Base-by-base conservation (phyloP, 768 basidiomycete species). In the Serendipita sp. region DNA sequence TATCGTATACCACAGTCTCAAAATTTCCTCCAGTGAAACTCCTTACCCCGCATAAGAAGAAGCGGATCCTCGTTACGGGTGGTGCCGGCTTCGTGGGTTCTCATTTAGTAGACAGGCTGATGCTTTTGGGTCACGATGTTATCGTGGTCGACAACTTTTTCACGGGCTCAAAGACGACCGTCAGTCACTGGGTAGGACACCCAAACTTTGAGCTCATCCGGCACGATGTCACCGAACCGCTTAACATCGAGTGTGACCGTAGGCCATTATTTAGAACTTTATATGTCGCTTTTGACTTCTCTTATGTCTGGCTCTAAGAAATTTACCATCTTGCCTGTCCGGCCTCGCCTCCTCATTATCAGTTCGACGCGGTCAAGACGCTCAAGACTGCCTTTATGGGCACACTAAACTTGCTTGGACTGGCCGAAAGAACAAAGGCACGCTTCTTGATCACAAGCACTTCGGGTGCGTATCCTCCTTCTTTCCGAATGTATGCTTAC, bases 31-130 rank as follows among this genome's bases (percentile, higher is more conserved):
- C 95, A 2, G 94, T 99, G 66, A 90, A 83, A 70, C 83, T 93
- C 56, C 83, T 99, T 54, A 75, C 90, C 8, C 83, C 88, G 23
- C 78, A 84, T 1, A 74, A 77, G 67, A 84, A 91, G 70, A 96
- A 95, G 76, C 88, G 95, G 66, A 78, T 98, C 70, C 83, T 99
- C 45, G 88, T 97, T 69, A 98, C 95, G 23, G 95, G 95, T 66
- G 95, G 96, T 46, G 96, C 95, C 44, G 96, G 96, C n/a, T 99
- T 99, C 74, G 95, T 99, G 66, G 96, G 96, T 15, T 95, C 92
- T 36, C 96, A 99, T 76, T 85, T 99, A 56, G 90, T 99, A 63
- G 96, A 99, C 77, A 84, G 96, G 58, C 83, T 98, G 67, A 94
- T 99, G 92, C 82, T 97, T 67, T 83, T 98, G 63, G 96, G 96